Percentiles rank a stretch among this genome's conserved stretches.
Evolutionary conservation across 371 early-diverging fungal genomes (phyloP).

Genomic region (Zychaea mexicana): DNA sequence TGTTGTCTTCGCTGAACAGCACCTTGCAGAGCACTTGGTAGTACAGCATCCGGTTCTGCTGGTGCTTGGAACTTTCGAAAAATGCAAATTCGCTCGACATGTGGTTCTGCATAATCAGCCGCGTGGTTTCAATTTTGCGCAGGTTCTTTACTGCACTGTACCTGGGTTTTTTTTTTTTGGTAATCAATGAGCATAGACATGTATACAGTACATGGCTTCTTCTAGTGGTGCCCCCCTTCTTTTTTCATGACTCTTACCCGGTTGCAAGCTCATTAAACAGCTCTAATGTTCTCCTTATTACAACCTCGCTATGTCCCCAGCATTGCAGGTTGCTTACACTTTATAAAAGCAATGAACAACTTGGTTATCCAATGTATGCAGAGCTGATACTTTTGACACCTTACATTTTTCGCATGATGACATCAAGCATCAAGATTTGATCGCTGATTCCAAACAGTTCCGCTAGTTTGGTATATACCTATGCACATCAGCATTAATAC

Average conservation of each 20-base stretch:
- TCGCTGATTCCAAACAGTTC: slow-evolving; percentile 58
- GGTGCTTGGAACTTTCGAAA: slow-evolving; percentile 48
- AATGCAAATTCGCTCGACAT: slow-evolving; percentile 72
- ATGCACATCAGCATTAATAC: background rate
- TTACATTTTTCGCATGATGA: slow-evolving; percentile 72
- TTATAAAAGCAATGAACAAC: background rate
- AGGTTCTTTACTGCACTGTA: slow-evolving; percentile 73
- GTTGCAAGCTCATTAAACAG: slow-evolving; percentile 78
- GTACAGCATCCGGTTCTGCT: slow-evolving; percentile 68
- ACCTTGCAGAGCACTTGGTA: slow-evolving; percentile 80
- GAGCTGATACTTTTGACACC: background rate
- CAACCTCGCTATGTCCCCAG: slow-evolving; percentile 30
- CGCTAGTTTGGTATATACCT: slow-evolving; percentile 62
- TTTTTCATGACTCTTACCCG: slow-evolving; percentile 54
- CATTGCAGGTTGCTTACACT: slow-evolving; percentile 25
- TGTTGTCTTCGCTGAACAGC: slow-evolving; percentile 72
- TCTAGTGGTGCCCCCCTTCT: background rate
- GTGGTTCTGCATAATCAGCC: slow-evolving; percentile 75
- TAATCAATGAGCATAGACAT: too few relatives aligned
- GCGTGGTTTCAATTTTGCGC: slow-evolving; percentile 71
- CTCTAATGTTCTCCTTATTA: slow-evolving; percentile 45
- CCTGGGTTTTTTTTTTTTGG: slow-evolving; percentile 18
- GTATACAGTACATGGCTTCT: too few relatives aligned
- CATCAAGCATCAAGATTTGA: slow-evolving; percentile 57
- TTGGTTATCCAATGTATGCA: background rate